Conservation (phyloP, 1,284 basidiomycete genomes). For the Trametes polyzona region DNA sequence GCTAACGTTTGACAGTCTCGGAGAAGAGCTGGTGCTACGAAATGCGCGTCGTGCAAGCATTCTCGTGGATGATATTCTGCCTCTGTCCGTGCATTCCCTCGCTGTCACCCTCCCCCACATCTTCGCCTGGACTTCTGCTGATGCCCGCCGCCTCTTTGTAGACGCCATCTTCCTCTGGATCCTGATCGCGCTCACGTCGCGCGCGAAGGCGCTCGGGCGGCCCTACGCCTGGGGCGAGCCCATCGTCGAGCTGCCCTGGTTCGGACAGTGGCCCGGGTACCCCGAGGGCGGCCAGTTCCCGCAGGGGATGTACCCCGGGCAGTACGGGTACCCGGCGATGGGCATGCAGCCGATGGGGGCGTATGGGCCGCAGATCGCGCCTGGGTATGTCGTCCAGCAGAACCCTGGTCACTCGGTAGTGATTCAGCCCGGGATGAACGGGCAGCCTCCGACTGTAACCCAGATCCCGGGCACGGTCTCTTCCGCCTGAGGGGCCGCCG, state of each 20-base stretch:
- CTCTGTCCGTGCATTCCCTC: constrained; percentile 52
- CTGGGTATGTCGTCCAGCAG: constrained; percentile 46
- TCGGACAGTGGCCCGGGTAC: constrained; percentile 51
- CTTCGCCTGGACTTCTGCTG: constrained; percentile 11
- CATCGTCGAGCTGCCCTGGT: constrained; percentile 56
- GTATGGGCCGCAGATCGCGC: constrained; percentile 21
- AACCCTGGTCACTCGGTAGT: constrained; percentile 68
- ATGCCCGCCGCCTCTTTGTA: constrained; percentile 30
- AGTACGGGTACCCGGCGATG: constrained; percentile 30
- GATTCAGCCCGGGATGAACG: constrained; percentile 68
- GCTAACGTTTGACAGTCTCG: constrained; percentile 48
- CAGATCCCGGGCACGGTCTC: constrained; percentile 55
- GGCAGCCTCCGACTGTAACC: constrained; percentile 61
- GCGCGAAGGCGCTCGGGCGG: constrained; percentile 47
- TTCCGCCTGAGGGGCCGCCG: constrained; percentile 22
- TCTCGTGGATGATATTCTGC: constrained; percentile 76
- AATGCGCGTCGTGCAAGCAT: constrained; percentile 76
- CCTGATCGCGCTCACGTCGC: constrained; percentile 46
- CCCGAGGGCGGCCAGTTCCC: constrained; percentile 29
- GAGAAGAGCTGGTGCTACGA: constrained; percentile 67
- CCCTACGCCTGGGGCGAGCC: constrained; percentile 53
- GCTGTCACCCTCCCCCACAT: too few relatives aligned
- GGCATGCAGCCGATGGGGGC: constrained; percentile 28
- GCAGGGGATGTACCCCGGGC: constrained; percentile 25
- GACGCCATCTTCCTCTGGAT: constrained; percentile 49